Base-by-base conservation (phyloP, 768 basidiomycete genomes). In the Agrocybe chaxingu region DNA sequence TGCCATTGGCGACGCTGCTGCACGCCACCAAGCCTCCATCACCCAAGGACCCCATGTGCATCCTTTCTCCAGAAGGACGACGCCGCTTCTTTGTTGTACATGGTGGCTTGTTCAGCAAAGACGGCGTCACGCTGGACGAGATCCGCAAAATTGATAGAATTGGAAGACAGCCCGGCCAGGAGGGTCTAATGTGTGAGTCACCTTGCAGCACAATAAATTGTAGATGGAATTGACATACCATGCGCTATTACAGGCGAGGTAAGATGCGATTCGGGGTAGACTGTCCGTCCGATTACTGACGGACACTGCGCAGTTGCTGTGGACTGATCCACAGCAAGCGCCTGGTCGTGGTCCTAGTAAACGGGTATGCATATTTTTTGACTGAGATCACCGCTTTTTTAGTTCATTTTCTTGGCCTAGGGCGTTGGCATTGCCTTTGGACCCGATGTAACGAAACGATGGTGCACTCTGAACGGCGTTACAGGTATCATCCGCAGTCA, bases 371-470 rank as follows among this genome's bases (percentile, higher is more conserved):
- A 24, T 24, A 24, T 24, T 69, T 51, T 50, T 10, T 39, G 34
- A 24, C 18, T 5, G 19, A 33, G 32, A 39, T 30, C 42, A 36
- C 42, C 31, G 11, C 35, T 50, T 45, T 46, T 37, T 36, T 59
- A 31, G 32, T 19, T 37, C 24, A 58, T 60, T 44, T 53, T 49
- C 42, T 42, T 34, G 45, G n/a, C 47, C 16, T 52, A 92, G 89
- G 97, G 97, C 45, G 94, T 98, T 52, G 97, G 97, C 16, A 86
- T 97, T 54, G 83, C 87, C 4, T 99, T 99, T 67, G 97, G 97
- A 11, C 95, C 96, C 0, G 94, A 96, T 63, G 89, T 98, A 12
- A 97, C 94, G 2, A 81, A 78, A 62, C 71, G 80, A 49, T 98
- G 94, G 93, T 97, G 95, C 64, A 79, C 82, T 34, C 73, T 87